Evolutionary conservation across 441 rosid species (phyloP).

Genomic region (Capsella rubella): DNA sequence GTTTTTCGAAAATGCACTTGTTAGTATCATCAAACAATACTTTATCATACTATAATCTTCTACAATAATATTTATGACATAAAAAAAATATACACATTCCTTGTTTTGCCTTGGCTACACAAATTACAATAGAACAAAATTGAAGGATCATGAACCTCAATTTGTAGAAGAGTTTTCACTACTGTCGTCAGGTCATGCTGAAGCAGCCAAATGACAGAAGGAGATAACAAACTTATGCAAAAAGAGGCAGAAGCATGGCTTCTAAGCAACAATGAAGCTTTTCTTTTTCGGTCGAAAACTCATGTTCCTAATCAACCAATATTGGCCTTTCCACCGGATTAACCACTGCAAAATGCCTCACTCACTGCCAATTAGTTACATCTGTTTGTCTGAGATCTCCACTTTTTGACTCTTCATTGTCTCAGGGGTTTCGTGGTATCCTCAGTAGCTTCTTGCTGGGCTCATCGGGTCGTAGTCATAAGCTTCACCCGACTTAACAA

Average conservation of each 20-base stretch:
- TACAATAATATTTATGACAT: neutral
- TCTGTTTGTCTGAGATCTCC: constrained; percentile 19
- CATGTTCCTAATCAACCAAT: neutral
- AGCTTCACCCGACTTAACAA: constrained; percentile 91
- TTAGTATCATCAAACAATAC: neutral
- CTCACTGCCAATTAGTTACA: constrained; percentile 18
- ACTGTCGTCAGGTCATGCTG: constrained; percentile 7
- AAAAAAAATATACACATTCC: constrained; percentile 7
- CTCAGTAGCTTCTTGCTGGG: constrained; percentile 85
- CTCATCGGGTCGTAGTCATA: constrained; percentile 89
- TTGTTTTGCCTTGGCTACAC: constrained; percentile 23
- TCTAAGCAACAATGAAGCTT: constrained; percentile 11
- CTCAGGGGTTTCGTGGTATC: constrained; percentile 33
- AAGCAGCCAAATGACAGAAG: constrained; percentile 20
- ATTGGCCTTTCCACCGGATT: neutral
- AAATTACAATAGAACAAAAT: constrained; percentile 39
- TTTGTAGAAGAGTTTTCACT: constrained; percentile 17
- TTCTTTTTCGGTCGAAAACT: neutral
- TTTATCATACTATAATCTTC: neutral
- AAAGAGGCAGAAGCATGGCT: constrained; percentile 17
- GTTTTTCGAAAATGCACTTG: neutral
- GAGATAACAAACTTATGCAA: constrained; percentile 18
- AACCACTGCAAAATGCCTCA: constrained; percentile 30
- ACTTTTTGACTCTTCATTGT: constrained; percentile 23
- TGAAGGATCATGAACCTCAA: constrained; percentile 32